Evolutionary conservation across 2,329 filamentous ascomycete species (phyloP).

Genomic region (Bipolaris cookei): DNA sequence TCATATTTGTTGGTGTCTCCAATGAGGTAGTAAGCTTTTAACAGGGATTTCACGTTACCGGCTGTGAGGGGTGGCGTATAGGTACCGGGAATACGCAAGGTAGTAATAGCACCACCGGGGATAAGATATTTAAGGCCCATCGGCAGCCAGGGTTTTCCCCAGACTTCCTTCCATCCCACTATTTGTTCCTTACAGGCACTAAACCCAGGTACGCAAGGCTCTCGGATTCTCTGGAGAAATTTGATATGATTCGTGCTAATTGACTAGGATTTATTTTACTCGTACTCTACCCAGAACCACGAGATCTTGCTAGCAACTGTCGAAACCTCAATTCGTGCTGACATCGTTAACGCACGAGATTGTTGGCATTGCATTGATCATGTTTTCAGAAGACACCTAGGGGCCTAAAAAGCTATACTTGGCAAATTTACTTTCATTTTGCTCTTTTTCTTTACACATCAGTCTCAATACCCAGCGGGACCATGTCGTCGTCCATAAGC

Average conservation of each 20-base stretch:
- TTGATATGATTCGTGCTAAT: background rate
- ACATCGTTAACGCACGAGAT: background rate
- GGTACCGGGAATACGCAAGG: too few relatives aligned
- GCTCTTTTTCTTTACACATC: background rate
- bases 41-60: background rate
- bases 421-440: background rate
- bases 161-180: background rate
- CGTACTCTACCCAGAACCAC: background rate
- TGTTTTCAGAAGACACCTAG: background rate
- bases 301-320: background rate
- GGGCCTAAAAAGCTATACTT: background rate
- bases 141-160: conserved; percentile 4
- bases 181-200: background rate
- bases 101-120: background rate
- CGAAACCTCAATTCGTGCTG: background rate
- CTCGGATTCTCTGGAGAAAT: background rate
- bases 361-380: background rate
- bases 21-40: background rate
- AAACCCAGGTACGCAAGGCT: background rate
- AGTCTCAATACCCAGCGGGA: background rate
- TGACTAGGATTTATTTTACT: background rate
- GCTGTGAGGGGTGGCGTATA: background rate
- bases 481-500: background rate
- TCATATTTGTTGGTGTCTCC: background rate
- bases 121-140: background rate